These are phyloP conservation scores for Phytophthora foliorum DNA, from an alignment of 352 stramenopile genomes.

Conservation along the genomic window DNA sequence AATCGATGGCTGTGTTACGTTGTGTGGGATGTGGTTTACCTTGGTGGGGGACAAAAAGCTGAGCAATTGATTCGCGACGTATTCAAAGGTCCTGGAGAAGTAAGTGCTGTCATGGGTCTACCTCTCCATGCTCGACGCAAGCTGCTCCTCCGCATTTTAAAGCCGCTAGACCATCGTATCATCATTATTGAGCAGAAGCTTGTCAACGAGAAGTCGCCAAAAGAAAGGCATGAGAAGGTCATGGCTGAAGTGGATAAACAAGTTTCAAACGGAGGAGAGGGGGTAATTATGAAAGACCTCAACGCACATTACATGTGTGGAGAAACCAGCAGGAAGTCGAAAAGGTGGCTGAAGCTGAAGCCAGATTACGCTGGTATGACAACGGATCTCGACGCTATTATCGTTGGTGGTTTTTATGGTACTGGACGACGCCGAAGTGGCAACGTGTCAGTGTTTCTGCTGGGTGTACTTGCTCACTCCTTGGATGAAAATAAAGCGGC, in stretches of 20 bases:
- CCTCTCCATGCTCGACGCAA: conserved; percentile 68
- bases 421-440: conserved; percentile 78
- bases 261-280: conserved; percentile 80
- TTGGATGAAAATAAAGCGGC: conserved; percentile 61
- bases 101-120: conserved; percentile 79
- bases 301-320: conserved; percentile 92
- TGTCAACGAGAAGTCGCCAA: conserved; percentile 76
- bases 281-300: conserved; percentile 87
- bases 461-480: conserved; percentile 72
- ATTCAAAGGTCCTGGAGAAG: conserved; percentile 62
- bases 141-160: conserved; percentile 74
- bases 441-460: conserved; percentile 85
- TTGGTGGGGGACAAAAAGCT: conserved; percentile 54
- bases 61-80: conserved; percentile 71
- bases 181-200: conserved; percentile 86
- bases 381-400: conserved; percentile 81
- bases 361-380: conserved; percentile 90
- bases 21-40: conserved; percentile 87
- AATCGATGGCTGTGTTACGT: conserved; percentile 87
- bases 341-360: conserved; percentile 91
- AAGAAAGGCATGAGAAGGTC: conserved; percentile 81
- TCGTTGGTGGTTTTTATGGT: conserved; percentile 87
- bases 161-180: conserved; percentile 76
- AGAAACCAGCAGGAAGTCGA: conserved; percentile 78
- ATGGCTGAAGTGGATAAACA: conserved; percentile 86